Evolutionary conservation across 2,329 filamentous ascomycete genomes (phyloP).

Genomic region (Claviceps paspali): DNA sequence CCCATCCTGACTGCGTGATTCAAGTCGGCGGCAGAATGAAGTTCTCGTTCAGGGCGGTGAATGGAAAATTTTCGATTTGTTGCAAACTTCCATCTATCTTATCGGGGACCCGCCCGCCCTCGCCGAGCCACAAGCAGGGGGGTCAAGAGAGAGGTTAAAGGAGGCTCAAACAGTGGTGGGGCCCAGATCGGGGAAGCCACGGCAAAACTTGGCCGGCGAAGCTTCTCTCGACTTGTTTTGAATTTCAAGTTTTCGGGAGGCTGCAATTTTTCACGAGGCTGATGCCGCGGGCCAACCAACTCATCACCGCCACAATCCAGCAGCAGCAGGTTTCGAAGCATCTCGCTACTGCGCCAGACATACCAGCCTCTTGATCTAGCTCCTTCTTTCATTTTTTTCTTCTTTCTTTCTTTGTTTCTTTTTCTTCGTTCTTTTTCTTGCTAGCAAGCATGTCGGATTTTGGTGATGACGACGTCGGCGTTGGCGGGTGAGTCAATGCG

Average conservation of each 20-base stretch:
- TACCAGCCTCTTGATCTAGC: background rate
- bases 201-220: constrained; percentile 11
- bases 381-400: background rate
- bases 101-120: too few relatives aligned
- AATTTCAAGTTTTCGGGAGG: too few relatives aligned
- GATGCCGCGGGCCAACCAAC: background rate
- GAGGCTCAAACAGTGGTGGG: background rate
- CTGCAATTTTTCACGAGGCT: constrained; percentile 17
- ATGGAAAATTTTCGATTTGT: constrained; percentile 13
- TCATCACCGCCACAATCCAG: background rate
- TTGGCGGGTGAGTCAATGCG: constrained; percentile 33
- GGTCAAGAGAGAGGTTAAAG: too few relatives aligned
- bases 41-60: constrained; percentile 19
- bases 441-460: constrained; percentile 62
- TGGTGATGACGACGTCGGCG: constrained; percentile 48
- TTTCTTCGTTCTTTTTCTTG: background rate
- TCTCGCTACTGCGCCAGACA: background rate
- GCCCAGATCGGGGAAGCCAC: constrained; percentile 16
- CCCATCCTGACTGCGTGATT: too few relatives aligned
- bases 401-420: background rate
- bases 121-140: too few relatives aligned
- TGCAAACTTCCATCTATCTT: constrained; percentile 14
- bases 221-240: too few relatives aligned
- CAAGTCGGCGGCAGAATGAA: constrained; percentile 21
- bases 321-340: background rate